Evolutionary conservation across 1,284 basidiomycete species (phyloP).

Genomic region (Irpex lacteus): DNA sequence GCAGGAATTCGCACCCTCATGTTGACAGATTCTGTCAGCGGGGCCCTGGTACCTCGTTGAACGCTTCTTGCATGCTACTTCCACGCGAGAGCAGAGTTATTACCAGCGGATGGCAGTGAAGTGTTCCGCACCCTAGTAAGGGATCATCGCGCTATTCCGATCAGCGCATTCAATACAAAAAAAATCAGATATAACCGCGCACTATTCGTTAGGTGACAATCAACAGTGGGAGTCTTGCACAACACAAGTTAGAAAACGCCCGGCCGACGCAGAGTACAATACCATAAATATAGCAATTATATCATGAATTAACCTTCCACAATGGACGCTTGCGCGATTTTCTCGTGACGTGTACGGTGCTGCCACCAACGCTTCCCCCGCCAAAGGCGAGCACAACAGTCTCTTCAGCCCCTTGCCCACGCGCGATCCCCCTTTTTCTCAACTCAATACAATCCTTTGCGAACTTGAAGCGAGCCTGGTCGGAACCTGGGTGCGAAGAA

Average conservation of each 20-base stretch:
- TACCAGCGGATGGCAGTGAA: neutral
- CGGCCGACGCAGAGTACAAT: conserved; percentile 12
- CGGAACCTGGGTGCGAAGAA: conserved; percentile 50
- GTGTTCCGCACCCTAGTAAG: neutral
- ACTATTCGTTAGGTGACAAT: neutral
- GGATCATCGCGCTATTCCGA: neutral
- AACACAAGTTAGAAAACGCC: conserved; percentile 10
- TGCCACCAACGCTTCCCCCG: conserved; percentile 62
- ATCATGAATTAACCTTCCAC: conserved; percentile 78
- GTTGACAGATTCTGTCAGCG: conserved; percentile 9
- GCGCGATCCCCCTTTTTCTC: conserved; percentile 66
- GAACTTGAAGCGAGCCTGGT: conserved; percentile 85
- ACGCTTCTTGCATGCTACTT: neutral
- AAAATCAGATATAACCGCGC: neutral
- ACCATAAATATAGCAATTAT: conserved; percentile 5
- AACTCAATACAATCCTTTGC: conserved; percentile 84
- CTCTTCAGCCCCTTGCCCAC: conserved; percentile 67
- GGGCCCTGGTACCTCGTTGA: conserved; percentile 8
- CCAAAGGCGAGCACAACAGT: conserved; percentile 86
- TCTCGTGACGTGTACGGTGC: conserved; percentile 80
- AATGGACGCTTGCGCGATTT: conserved; percentile 79
- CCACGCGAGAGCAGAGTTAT: neutral
- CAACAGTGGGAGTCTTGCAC: conserved; percentile 11
- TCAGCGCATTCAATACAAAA: neutral
- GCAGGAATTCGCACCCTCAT: neutral